Evolutionary conservation across 441 rosid species (phyloP).

Genomic region (Dalechampia spathulata): DNA sequence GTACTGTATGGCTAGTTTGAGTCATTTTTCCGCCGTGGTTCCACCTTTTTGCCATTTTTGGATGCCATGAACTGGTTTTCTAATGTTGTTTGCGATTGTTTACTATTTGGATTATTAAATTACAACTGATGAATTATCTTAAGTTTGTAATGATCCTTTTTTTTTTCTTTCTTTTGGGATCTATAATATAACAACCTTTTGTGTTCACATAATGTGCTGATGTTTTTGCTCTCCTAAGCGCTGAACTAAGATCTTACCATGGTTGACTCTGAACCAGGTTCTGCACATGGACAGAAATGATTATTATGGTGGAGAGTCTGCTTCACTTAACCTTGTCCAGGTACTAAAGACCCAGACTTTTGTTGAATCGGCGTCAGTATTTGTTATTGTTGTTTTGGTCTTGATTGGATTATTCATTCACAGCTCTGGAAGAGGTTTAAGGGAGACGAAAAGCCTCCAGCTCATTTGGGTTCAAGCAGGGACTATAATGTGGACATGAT

Average conservation of each 20-base stretch:
- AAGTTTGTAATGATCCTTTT: background rate
- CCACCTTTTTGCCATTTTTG: background rate
- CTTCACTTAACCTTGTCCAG: slow-evolving; percentile 83
- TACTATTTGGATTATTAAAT: too few species aligned
- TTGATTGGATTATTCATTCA: slow-evolving; percentile 14
- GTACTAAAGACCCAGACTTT: slow-evolving; percentile 17
- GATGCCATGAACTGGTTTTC: background rate
- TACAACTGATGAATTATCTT: background rate
- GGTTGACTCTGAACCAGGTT: slow-evolving; percentile 37
- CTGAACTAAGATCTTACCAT: background rate
- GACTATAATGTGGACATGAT: slow-evolving; percentile 93
- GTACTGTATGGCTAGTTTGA: background rate
- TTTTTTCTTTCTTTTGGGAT: background rate
- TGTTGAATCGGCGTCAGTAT: background rate
- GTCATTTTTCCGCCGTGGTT: background rate
- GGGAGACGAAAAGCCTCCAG: slow-evolving; percentile 74
- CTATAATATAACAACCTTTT: background rate
- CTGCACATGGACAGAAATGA: slow-evolving; percentile 96
- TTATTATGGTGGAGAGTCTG: slow-evolving; percentile 87
- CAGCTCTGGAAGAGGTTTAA: slow-evolving; percentile 90
- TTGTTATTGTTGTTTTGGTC: slow-evolving; percentile 3
- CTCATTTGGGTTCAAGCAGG: slow-evolving; percentile 78
- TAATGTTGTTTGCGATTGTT: background rate
- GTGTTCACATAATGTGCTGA: too few species aligned
- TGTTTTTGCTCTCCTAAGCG: background rate